These are phyloP conservation scores for Nakazawaea ambrosiae DNA, from an alignment of 805 yeast species.

Conservation along the genomic window DNA sequence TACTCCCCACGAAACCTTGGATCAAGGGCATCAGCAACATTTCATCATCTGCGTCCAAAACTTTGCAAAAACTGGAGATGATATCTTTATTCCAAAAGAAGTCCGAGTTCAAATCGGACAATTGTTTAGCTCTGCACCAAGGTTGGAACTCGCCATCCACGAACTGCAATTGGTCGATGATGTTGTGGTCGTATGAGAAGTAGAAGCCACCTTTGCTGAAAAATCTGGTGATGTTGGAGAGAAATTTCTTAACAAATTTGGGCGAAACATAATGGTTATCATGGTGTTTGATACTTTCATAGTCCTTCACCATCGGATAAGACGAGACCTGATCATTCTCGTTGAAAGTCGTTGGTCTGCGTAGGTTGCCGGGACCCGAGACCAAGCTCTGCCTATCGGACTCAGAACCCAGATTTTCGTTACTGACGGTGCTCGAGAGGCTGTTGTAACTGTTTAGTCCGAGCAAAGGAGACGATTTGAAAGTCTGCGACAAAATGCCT, in stretches of 20 bases:
- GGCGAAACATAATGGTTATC: conserved; percentile 5
- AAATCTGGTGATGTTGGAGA: conserved; percentile 11
- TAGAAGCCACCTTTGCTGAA: conserved; percentile 19
- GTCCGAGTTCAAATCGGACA: conserved; percentile 8
- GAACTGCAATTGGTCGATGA: not conserved
- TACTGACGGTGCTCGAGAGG: not conserved
- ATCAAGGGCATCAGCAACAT: conserved; percentile 14
- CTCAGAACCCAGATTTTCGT: not conserved
- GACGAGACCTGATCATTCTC: not conserved
- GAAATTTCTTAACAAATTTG: conserved; percentile 12
- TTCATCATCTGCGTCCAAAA: not conserved
- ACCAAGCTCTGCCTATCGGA: not conserved
- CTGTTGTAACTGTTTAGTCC: conserved; percentile 11
- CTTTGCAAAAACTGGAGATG: conserved; percentile 11
- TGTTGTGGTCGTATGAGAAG: conserved; percentile 14
- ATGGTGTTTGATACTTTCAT: not conserved
- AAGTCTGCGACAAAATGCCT: conserved; percentile 17
- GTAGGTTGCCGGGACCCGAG: not conserved
- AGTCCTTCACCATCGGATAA: not conserved
- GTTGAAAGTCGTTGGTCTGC: not conserved
- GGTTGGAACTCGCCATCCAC: conserved; percentile 1
- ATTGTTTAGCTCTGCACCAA: not conserved
- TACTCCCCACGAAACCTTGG: conserved; percentile 16
- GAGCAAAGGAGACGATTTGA: conserved; percentile 15
- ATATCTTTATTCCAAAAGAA: conserved; percentile 18